Base-by-base conservation (phyloP, 2,329 filamentous ascomycete species). In the Diaporthe aspalathi region DNA sequence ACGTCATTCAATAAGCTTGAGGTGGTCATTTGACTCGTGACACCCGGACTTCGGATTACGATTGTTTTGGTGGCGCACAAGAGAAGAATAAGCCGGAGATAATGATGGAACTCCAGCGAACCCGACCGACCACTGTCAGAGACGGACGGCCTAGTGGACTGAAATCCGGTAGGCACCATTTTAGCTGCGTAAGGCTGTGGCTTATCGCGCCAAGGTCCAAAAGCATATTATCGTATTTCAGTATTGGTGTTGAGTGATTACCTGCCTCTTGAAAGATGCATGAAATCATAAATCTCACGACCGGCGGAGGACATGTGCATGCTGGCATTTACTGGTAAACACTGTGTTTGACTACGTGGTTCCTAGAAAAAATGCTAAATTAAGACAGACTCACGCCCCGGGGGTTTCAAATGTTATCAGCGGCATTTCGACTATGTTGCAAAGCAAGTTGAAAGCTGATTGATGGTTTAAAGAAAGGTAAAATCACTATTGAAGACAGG, bases 131-230 rank as follows among this genome's bases (percentile, higher is more conserved):
- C 20, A 17, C n/a, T 7, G n/a, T 49, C 43, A 14, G 43, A 24
- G 24, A 9, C 11, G 35, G 29, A 24, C 11, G 35, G 29, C 20
- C n/a, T 24, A 29, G 5, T 50, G 11, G 7, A 50, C 27, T 47
- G n/a, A 65, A 50, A 65, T 65, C 60, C 60, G 45, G 24, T 9
- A 65, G 60, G 60, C 60, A 65, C 9, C 45, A 49, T 27, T 50
- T 6, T 12, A 27, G 14, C 14, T 65, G 60, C 60, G 60, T 45
- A 65, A 50, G 50, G 4, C 29, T 24, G 43, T 50, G 60, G 60
- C 52, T 56, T 40, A 27, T 95, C 22, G 17, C 16, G 56, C 22
- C 56, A 60, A 43, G 56, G 17, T 5, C 14, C 7, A 12, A 5
- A 43, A 29, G n/a, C 38, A 12, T 16, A 27, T n/a, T 60, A 29